Evolutionary conservation across 768 basidiomycete species (phyloP).

Genomic region (Termitomyces sp.): DNA sequence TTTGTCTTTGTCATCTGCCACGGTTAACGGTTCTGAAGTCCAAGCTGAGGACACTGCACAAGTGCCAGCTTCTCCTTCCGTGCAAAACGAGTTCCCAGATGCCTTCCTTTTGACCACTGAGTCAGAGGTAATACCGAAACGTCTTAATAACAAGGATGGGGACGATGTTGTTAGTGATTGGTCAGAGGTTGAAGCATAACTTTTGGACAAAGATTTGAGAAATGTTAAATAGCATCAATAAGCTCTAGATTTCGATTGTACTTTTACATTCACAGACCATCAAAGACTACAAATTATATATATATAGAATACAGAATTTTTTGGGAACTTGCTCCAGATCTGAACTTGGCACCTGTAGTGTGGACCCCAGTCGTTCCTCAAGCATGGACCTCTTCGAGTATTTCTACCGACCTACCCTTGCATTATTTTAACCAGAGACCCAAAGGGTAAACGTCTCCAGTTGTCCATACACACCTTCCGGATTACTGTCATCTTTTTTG

Average conservation of each 20-base stretch:
- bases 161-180: conserved; percentile 32
- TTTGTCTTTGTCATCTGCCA: conserved; percentile 13
- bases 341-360: too few species aligned
- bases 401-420: too few species aligned
- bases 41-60: background rate
- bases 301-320: too few species aligned
- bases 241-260: background rate
- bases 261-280: too few species aligned
- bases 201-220: background rate
- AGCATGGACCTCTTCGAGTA: too few species aligned
- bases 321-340: too few species aligned
- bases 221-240: background rate
- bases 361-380: too few species aligned
- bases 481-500: too few species aligned
- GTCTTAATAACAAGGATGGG: conserved; percentile 9
- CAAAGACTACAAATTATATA: too few species aligned
- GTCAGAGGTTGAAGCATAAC: conserved; percentile 34
- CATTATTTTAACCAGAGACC: too few species aligned
- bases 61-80: background rate
- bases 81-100: conserved; percentile 12
- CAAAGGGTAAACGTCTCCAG: too few species aligned
- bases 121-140: background rate
- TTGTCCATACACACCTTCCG: too few species aligned
- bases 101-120: conserved; percentile 22
- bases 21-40: conserved; percentile 14